A percentile compares a stretch with the other conserved stretches of the same genome.
These are phyloP conservation scores for Penicillium sp. DNA, from an alignment of 2,329 filamentous ascomycete genomes.

Conservation along the genomic window DNA sequence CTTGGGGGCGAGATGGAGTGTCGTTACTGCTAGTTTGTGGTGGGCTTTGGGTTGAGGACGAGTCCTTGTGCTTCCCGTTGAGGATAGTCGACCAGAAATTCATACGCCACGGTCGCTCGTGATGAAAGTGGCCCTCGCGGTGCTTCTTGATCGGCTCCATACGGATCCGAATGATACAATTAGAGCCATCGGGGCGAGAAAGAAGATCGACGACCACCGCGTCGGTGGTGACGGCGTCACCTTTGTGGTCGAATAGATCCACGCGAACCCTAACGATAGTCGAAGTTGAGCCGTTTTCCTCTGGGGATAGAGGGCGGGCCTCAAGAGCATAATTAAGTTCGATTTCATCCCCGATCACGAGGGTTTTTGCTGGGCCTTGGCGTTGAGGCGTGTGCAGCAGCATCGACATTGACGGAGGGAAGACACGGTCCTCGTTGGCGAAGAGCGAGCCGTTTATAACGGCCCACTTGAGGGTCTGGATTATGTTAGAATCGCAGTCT, in stretches of 20 bases:
- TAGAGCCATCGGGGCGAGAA: slow-evolving; percentile 20
- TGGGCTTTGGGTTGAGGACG: neutral
- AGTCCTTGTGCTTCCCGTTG: slow-evolving; percentile 6
- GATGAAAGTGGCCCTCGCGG: neutral
- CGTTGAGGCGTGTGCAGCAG: slow-evolving; percentile 25
- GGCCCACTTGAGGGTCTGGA: slow-evolving; percentile 28
- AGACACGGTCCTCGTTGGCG: slow-evolving; percentile 29
- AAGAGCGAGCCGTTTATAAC: slow-evolving; percentile 26
- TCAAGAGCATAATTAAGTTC: slow-evolving; percentile 25
- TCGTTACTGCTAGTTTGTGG: neutral
- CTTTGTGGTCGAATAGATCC: slow-evolving; percentile 23
- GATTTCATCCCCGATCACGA: slow-evolving; percentile 9
- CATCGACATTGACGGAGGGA: slow-evolving; percentile 27
- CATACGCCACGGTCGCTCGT: slow-evolving; percentile 17
- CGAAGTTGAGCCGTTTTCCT: slow-evolving; percentile 7
- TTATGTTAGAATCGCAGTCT: slow-evolving; percentile 2
- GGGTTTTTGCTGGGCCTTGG: slow-evolving; percentile 6
- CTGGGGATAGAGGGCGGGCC: slow-evolving; percentile 19
- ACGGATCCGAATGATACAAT: slow-evolving; percentile 27
- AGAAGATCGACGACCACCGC: slow-evolving; percentile 30
- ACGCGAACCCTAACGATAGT: slow-evolving; percentile 23
- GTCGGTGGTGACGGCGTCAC: slow-evolving; percentile 25
- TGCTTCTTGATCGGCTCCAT: slow-evolving; percentile 17
- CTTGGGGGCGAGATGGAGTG: neutral
- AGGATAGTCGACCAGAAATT: slow-evolving; percentile 22